Base-by-base conservation (phyloP, 2,329 filamentous ascomycete genomes). In the Trichoderma lentiforme region DNA sequence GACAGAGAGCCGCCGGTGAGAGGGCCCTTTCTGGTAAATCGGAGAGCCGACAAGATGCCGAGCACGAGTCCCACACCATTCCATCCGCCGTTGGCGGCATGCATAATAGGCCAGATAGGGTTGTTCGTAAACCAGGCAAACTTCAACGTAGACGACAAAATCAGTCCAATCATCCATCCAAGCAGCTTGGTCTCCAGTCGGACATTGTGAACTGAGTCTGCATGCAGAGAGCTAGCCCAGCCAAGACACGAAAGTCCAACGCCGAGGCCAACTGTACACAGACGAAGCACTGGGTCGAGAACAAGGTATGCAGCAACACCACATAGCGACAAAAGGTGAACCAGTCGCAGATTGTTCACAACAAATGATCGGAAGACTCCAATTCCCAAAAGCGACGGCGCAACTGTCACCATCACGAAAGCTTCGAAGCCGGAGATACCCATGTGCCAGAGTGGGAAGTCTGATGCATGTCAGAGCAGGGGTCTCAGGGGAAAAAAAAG, bases 361-460 rank as follows among this genome's bases (percentile, higher is more conserved):
- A 93, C 86, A 18, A 93, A 80, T 51, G 87, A 88, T 73, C 94
- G 91, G 21, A 98, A 73, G 1, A 90, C 85, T 61, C 86, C 87
- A 74, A 94, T 91, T 26, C 87, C 90, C 57, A 99, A 89, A 24
- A 98, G 81, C 51, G 95, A 85, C 0, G 96, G 96, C 5, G 95
- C 93, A 66, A 95, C 82, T 4, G 93, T 95, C 64, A 88, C 89
- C 90, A 98, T 92, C 78, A 99, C 91, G 75, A 97, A 86, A 57
- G 91, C 92, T 83, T 99, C 96, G 79, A 96, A 99, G 74, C 96
- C 96, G 4, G 95, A 98, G 73, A 99, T 97, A 32, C 96, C 96
- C 96, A 99, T 99, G 81, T 98, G 90, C 96, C 96, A 99, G 12
- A 99, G 88, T 15, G 96, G 96, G 80, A 99, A 99, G 82, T 97